Percentiles rank a stretch among this genome's conserved stretches.
Evolutionary conservation across 2,329 filamentous ascomycete species (phyloP).

Genomic region (Penicillium sp.): DNA sequence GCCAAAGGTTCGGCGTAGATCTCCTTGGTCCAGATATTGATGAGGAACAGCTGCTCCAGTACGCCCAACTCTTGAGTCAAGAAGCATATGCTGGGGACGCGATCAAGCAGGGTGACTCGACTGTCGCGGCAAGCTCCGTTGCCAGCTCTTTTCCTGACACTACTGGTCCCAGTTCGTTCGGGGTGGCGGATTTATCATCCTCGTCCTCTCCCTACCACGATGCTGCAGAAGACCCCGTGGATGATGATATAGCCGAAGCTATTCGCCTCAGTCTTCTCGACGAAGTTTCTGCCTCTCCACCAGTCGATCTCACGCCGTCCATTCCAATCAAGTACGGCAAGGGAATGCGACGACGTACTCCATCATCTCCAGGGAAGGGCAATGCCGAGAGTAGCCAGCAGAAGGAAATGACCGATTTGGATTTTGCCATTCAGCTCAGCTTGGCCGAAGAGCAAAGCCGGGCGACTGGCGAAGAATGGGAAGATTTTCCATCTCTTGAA

Average conservation of each 20-base stretch:
- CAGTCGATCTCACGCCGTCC: constrained; percentile 19
- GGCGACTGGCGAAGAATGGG: constrained; percentile 21
- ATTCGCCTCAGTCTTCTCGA: constrained; percentile 54
- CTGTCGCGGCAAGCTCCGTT: constrained; percentile 38
- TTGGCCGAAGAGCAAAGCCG: constrained; percentile 58
- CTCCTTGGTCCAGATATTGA: constrained; percentile 57
- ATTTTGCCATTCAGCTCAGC: constrained; percentile 62
- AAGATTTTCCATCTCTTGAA: constrained; percentile 34
- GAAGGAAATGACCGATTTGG: constrained; percentile 56
- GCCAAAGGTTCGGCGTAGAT: constrained; percentile 79
- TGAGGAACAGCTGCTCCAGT: constrained; percentile 63
- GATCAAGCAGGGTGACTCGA: constrained; percentile 42
- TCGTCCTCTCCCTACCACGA: constrained; percentile 38
- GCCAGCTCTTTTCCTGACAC: constrained; percentile 40
- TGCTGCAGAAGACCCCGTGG: constrained; percentile 49
- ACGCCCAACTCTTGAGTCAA: constrained; percentile 61
- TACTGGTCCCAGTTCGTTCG: constrained; percentile 32
- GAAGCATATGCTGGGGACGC: constrained; percentile 55
- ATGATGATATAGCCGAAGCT: constrained; percentile 61
- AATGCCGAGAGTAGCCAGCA: constrained; percentile 39
- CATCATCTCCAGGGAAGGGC: constrained; percentile 16
- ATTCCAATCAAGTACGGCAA: constrained; percentile 40
- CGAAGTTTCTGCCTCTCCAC: constrained; percentile 19
- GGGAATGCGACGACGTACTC: constrained; percentile 15
- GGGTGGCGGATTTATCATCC: constrained; percentile 31